These are phyloP conservation scores for Candida arabinofermentans DNA, from an alignment of 805 yeast species.

Conservation along the genomic window DNA sequence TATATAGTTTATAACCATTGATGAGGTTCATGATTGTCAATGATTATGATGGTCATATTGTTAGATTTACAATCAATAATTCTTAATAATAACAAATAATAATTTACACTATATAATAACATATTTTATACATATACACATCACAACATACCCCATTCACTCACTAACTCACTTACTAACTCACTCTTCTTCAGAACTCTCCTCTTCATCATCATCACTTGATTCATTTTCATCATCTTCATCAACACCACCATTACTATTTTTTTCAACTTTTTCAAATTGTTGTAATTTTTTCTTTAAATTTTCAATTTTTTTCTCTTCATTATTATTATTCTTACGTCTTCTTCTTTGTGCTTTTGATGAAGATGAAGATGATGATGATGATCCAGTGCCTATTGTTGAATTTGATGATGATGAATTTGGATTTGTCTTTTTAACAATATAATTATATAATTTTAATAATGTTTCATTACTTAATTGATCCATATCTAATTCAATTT, in stretches of 20 bases:
- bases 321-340: constrained; percentile 50
- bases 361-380: too few relatives aligned
- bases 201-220: constrained; percentile 51
- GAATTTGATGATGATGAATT: constrained; percentile 28
- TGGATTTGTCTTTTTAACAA: constrained; percentile 45
- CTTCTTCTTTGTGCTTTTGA: constrained; percentile 37
- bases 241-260: constrained; percentile 31
- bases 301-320: constrained; percentile 70
- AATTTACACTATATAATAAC: too few relatives aligned
- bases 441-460: constrained; percentile 77
- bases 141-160: constrained; percentile 3
- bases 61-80: too few relatives aligned
- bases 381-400: too few relatives aligned
- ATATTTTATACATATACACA: too few relatives aligned
- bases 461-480: constrained; percentile 81
- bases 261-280: constrained; percentile 51
- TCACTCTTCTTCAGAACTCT: constrained; percentile 30
- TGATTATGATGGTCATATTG: too few relatives aligned
- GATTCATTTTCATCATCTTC: constrained; percentile 58
- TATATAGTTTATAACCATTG: too few relatives aligned
- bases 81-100: too few relatives aligned
- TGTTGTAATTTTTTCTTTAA: constrained; percentile 74
- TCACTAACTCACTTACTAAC: neutral
- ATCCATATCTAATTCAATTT: constrained; percentile 95
- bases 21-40: too few relatives aligned